Percentiles rank a stretch among this genome's conserved stretches.
Conservation (phyloP, 2,329 filamentous ascomycete genomes). For the Aspergillus felis region DNA sequence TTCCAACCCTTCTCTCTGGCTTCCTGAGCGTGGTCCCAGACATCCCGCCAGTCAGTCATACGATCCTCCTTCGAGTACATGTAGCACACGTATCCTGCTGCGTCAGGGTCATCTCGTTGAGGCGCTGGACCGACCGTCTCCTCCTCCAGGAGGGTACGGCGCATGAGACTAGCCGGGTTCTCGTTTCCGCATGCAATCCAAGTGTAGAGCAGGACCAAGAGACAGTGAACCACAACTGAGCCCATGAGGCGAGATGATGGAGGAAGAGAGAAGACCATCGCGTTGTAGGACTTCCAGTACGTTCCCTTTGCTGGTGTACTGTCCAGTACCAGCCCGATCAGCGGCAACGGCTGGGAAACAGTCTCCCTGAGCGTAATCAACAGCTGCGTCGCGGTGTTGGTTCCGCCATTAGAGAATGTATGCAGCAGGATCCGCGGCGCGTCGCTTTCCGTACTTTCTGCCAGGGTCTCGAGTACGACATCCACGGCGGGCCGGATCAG, state of each 20-base stretch:
- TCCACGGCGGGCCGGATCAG: constrained; percentile 2
- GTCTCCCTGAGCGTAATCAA: constrained; percentile 10
- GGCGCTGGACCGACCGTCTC: no score
- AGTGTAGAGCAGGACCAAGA: not conserved
- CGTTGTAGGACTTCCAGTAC: constrained; percentile 10
- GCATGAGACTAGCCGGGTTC: not conserved
- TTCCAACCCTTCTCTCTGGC: no score
- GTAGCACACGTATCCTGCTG: no score
- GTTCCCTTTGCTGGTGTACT: constrained; percentile 22
- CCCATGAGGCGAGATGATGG: not conserved
- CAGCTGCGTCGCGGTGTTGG: constrained; percentile 20
- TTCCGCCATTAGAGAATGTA: constrained; percentile 33
- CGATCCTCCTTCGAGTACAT: no score
- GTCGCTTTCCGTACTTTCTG: not conserved
- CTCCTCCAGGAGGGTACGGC: no score
- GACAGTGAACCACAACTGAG: not conserved
- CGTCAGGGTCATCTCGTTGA: no score
- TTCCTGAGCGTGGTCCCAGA: no score
- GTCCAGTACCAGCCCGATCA: constrained; percentile 24
- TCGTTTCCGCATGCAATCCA: constrained; percentile 5
- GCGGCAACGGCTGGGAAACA: constrained; percentile 7
- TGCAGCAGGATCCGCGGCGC: constrained; percentile 20
- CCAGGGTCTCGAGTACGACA: constrained; percentile 10
- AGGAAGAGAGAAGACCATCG: constrained; percentile 9
- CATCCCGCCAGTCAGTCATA: no score